These are phyloP conservation scores for Rhizopus arrhizus DNA, from an alignment of 371 early-diverging fungal species.

Conservation along the genomic window DNA sequence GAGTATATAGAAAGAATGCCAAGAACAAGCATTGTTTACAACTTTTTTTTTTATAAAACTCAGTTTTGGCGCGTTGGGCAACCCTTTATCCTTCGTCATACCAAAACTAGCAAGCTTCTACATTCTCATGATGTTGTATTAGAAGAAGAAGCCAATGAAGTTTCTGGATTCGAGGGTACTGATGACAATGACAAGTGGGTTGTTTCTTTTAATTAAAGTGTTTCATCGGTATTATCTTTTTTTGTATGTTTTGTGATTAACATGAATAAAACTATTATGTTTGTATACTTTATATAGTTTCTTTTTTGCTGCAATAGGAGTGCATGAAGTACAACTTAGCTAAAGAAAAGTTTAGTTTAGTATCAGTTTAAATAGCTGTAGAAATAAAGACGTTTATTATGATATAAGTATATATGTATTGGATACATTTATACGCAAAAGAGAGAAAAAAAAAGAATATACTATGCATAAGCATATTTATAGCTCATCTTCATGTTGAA, in stretches of 20 bases:
- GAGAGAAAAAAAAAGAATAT: background rate
- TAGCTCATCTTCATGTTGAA: slow-evolving; percentile 18
- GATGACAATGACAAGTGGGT: slow-evolving; percentile 66
- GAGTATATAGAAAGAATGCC: background rate
- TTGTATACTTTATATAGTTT: background rate
- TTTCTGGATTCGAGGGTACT: slow-evolving; percentile 50
- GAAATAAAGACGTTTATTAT: too few species aligned
- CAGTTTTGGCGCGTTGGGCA: slow-evolving; percentile 54
- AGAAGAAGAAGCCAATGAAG: slow-evolving; percentile 48
- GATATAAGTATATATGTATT: background rate
- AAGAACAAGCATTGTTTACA: background rate
- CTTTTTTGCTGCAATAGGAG: background rate
- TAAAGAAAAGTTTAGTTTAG: too few species aligned
- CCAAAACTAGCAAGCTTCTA: slow-evolving; percentile 49
- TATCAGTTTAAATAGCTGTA: too few species aligned
- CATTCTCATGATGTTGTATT: slow-evolving; percentile 49
- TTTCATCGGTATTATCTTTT: background rate
- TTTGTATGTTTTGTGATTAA: background rate
- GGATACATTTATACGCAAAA: background rate
- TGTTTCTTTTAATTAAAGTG: slow-evolving; percentile 25
- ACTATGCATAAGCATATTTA: background rate
- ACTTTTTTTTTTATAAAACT: background rate
- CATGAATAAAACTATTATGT: background rate
- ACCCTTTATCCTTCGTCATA: slow-evolving; percentile 55
- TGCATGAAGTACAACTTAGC: too few species aligned